Evolutionary conservation across 139 green algal genomes (phyloP), one percentile per base, ranked within the genome.

Genomic region (Dunaliella primolecta): DNA sequence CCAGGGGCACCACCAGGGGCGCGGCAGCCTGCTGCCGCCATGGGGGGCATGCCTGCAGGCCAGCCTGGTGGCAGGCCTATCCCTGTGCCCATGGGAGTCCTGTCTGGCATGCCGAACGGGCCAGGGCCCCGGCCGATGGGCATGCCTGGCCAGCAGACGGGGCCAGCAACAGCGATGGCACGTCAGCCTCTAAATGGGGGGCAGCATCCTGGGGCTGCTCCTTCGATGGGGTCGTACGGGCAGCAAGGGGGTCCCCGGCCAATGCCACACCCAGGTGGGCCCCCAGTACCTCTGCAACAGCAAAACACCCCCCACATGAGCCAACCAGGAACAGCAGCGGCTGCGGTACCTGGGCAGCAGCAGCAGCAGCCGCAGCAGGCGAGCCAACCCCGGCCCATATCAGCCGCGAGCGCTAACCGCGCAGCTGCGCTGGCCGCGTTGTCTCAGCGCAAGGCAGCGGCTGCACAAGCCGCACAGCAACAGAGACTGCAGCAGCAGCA

Each of bases 361-460:
- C 75, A 80, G 75, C 75, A 80, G 29, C 71, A 32, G 71, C 71
- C 71, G 71, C 25, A 35, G 71, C 71, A 77, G 71, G 11, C 20
- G 21, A 31, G 27, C n/a, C n/a, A n/a, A n/a, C 27, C 75, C 29
- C 29, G n/a, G 33, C 75, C 29, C 27, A 33, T 33, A 38, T 32
- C 75, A 30, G 77, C 34, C 29, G 77, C 77, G 23, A 64, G 77
- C 21, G 77, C 77, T 34, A 81, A 81, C 77, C 77, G 77, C 33
- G n/a, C 35, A 32, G 77, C 77, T 64, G 77, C 77, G 34, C 77
- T 81, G 2, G 77, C 77, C 7, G 77, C 77, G 1, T 34, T 81
- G 2, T 34, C 77, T 23, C 27, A 57, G 32, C 77, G 77, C 1
- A 36, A 36, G 1, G 77, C 75, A 33, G 71, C 71, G 27, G 71